Base-by-base conservation (phyloP, 2,329 filamentous ascomycete genomes). In the Cladophialophora psammophila region DNA sequence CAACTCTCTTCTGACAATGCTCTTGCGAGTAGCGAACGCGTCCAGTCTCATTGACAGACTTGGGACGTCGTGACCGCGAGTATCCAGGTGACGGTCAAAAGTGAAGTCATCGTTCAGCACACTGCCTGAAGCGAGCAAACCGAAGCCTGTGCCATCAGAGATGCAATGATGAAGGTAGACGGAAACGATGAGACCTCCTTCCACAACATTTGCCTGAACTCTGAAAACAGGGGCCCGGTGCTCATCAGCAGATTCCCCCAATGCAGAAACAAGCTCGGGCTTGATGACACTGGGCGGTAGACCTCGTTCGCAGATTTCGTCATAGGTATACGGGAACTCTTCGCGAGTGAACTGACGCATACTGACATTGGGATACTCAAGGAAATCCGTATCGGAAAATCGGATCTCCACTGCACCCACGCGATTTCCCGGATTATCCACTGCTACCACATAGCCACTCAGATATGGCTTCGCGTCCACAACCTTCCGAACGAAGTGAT, bases 131-230 rank as follows among this genome's bases (percentile, higher is more conserved):
- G 70, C 63, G 36, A 73, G 48, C 55, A 66, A 58, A 35, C 67
- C 70, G 53, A 71, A 56, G 20, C 72, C 71, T 8, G 70, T 70
- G 31, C 72, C 72, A 45, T 73, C 72, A 26, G 71, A 72, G 60
- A 72, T 68, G 65, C 72, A 72, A 55, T 73, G 72, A 40, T 73
- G 72, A 15, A 73, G 64, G 55, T 72, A 73, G 34, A 72, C 45
- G 5, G 71, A 72, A 18, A 73, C 65, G 26, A 73, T 70, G 50
- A 73, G 36, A 5, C 72, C 72, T 20, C 72, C 72, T 58, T 69
- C 63, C 13, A 73, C 65, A 10, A 73, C 61, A 60, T 73, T 73
- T 50, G 68, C 72, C 36, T 71, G 69, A 6, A 72, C 63, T 42
- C 71, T 67, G 60, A 73, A 71, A 5, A 72, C 71, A 5, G 71